Evolutionary conservation across 257 asterid genomes (phyloP).

Genomic region (Echites panduratus): DNA sequence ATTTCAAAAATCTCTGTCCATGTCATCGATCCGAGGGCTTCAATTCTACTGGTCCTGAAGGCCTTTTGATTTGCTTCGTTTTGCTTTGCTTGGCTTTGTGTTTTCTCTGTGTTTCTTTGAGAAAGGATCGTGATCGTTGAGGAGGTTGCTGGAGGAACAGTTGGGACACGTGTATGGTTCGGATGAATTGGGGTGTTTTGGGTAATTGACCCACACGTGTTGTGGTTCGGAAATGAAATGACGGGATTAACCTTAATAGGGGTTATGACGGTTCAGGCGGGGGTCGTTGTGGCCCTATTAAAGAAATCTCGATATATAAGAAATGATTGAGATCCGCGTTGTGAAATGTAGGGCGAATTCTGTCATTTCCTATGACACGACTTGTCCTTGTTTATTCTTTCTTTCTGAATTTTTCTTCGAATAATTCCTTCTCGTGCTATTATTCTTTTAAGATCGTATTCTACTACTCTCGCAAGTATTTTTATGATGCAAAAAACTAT

Average conservation of each 20-base stretch:
- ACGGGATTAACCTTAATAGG: conserved; percentile 39
- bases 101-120: conserved; percentile 65
- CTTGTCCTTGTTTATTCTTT: neutral
- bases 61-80: conserved; percentile 2
- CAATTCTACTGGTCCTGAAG: conserved; percentile 15
- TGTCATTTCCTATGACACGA: conserved; percentile 14
- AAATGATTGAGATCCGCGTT: conserved; percentile 31
- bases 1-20: conserved; percentile 48
- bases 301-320: conserved; percentile 27
- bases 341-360: conserved; percentile 22
- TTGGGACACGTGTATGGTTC: conserved; percentile 31
- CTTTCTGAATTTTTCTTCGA: neutral
- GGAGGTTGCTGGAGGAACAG: conserved; percentile 14
- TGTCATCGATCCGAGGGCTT: conserved; percentile 50
- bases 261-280: conserved; percentile 38
- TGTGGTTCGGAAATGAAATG: conserved; percentile 26
- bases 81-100: conserved; percentile 44
- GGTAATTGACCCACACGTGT: conserved; percentile 18
- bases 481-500: neutral
- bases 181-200: conserved; percentile 14
- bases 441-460: neutral
- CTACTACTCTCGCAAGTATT: neutral
- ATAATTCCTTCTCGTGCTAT: neutral
- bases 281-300: conserved; percentile 44
- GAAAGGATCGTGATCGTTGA: conserved; percentile 32